Base-by-base conservation (phyloP, 805 yeast genomes). In the Teunomyces funiuensis region DNA sequence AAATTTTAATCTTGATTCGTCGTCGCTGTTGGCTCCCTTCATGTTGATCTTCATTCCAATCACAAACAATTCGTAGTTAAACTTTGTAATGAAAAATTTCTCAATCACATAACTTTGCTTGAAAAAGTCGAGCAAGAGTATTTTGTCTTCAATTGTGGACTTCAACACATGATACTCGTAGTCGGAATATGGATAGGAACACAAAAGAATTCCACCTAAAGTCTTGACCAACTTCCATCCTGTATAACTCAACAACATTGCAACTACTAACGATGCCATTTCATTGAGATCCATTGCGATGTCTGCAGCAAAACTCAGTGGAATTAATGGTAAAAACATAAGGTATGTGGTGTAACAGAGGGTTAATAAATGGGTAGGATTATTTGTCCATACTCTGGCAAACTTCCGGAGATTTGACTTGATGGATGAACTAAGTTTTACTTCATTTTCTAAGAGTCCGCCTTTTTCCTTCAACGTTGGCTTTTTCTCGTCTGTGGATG, bases 11-110 rank as follows among this genome's bases (percentile, higher is more conserved):
- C 69, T 62, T 1, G 79, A 60, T 56, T 85, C 91, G 34, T 84
- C 89, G 41, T 83, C 87, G 46, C 78, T 79, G 3, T 85, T 77
- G 1, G 83, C 85, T n/a, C 90, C 90, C 36, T 65, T 60, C 84
- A 85, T 80, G 15, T 58, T 60, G 3, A 85, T 49, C 41, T 67
- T 73, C 13, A 83, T 46, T 3, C 87, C 73, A 2, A 82, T 77
- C 17, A 85, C 71, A 50, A 73, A 79, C 3, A 83, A 62, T 44
- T 73, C 74, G 54, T 80, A 78, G 55, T 82, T 85, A 28, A 83
- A 82, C 49, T 83, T 80, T 3, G 85, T 73, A 5, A 85, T 63
- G 38, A 77, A 65, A 6, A 85, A 66, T 52, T 57, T 68, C 10
- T 73, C 68, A 11, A 85, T 55, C 5, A 56, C 54, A 52, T 80